Conservation (phyloP, 495 filamentous ascomycete genomes). For the Podospora appendiculata region DNA sequence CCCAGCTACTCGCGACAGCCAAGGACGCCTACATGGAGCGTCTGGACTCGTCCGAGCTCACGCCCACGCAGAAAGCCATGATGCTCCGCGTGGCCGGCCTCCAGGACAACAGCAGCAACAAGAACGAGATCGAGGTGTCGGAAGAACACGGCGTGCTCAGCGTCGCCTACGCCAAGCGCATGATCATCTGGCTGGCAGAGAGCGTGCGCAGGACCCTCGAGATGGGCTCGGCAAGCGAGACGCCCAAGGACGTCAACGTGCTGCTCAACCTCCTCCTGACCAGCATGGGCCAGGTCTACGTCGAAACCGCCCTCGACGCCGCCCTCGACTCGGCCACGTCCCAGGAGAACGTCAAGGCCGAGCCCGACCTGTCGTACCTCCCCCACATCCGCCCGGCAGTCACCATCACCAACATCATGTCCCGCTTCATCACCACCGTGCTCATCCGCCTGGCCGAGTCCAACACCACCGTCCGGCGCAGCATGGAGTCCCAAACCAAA, state of each 20-base stretch:
- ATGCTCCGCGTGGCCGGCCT: conserved; percentile 78
- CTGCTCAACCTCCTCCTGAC: conserved; percentile 77
- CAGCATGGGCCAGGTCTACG: conserved; percentile 87
- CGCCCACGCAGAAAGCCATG: conserved; percentile 74
- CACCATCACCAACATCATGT: conserved; percentile 85
- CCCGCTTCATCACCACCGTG: conserved; percentile 80
- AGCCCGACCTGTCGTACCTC: conserved; percentile 85
- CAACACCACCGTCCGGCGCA: conserved; percentile 80
- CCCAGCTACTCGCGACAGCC: conserved; percentile 71
- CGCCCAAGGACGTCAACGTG: conserved; percentile 87
- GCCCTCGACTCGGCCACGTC: conserved; percentile 65
- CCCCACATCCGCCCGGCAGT: conserved; percentile 70
- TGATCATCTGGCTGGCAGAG: conserved; percentile 97
- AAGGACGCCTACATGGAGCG: conserved; percentile 78
- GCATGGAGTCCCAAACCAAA: conserved; percentile 81
- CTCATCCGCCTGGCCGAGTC: conserved; percentile 81
- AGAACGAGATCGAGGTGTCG: conserved; percentile 76
- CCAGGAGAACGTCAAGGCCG: conserved; percentile 68
- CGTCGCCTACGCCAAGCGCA: conserved; percentile 81
- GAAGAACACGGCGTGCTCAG: conserved; percentile 82
- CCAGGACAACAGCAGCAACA: conserved; percentile 43
- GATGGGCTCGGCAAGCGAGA: conserved; percentile 75
- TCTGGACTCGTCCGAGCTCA: conserved; percentile 77
- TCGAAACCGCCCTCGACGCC: conserved; percentile 90
- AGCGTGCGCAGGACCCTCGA: conserved; percentile 90